Base-by-base conservation (phyloP, 2,329 filamentous ascomycete genomes). In the Colletotrichum limetticola region DNA sequence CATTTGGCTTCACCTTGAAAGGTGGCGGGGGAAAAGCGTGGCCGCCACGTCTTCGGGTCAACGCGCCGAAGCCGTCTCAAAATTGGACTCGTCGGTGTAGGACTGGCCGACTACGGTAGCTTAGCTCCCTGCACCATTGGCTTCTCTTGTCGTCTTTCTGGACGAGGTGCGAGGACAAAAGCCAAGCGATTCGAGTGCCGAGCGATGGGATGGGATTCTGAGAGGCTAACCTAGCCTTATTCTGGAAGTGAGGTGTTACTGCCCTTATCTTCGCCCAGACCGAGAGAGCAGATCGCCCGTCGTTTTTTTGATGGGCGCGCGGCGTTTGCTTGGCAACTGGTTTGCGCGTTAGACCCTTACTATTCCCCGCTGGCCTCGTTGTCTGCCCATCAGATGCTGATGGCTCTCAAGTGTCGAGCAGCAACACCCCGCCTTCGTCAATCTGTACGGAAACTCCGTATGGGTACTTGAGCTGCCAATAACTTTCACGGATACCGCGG, bases 131-230 rank as follows among this genome's bases (percentile, higher is more conserved):
- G 52, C 52, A 52, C 19, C 37, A 22, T 63, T 71, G 63, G 55
- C 37, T 53, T 59, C 52, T 60, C 22, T 22, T 52, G 42, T 55
- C 46, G 28, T 8, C 14, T 53, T 9, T 35, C 28, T 56, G 52
- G n/a, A 32, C 11, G 12, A 42, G 37, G 37, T 11, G 14, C 9
- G 37, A 42, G 37, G 37, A 42, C 2, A 42, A 19, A 26, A 35
- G 64, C 68, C 68, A 68, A 71, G 68, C 19, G 37, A 16, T 71
- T 35, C 64, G 58, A 58, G 56, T 62, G 53, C 69, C 58, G 58
- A 49, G 52, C 57, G 69, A 71, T 56, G 61, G 16, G 30, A 14
- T 19, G 42, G 42, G 42, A 22, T 49, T 49, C 16, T 14, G 46
- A 46, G 46, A 7, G 19, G 24, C 42, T 61, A 37, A n/a, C 57